A percentile compares a stretch with the other conserved stretches of the same genome.
phyloP scores from a whole-genome alignment of 352 stramenopile genomes.

The Pythium oligandrum region DNA sequence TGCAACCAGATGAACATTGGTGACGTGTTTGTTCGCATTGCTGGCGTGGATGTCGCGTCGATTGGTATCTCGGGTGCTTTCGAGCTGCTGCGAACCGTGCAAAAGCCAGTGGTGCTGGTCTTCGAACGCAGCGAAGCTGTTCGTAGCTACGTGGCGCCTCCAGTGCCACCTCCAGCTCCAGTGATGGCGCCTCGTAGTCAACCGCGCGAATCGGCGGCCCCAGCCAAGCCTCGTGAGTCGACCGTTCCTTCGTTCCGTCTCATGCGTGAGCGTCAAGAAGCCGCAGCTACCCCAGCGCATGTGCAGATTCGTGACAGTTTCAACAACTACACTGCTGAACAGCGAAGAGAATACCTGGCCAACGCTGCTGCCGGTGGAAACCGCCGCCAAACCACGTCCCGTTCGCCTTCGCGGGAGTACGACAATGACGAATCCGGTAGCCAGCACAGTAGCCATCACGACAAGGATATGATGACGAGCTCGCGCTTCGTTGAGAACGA shows the following conservation, averaged over 20 bases:
- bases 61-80: conserved; percentile 71
- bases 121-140: conserved; percentile 37
- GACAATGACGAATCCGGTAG: not conserved
- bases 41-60: conserved; percentile 59
- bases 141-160: conserved; percentile 1
- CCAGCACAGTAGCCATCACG: not conserved
- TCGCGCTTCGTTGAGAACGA: not conserved
- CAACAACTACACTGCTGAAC: conserved; percentile 3
- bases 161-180: conserved; percentile 9
- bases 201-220: not conserved
- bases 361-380: not conserved
- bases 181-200: not conserved
- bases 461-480: too few species aligned
- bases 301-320: conserved; percentile 8
- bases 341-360: conserved; percentile 7
- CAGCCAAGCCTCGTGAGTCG: conserved; percentile 11
- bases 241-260: conserved; percentile 57
- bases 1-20: conserved; percentile 51
- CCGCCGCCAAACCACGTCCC: not conserved
- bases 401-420: not conserved
- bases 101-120: conserved; percentile 76
- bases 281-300: conserved; percentile 13
- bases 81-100: conserved; percentile 70
- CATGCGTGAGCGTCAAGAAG: conserved; percentile 40
- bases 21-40: conserved; percentile 75